Percentiles rank a stretch among this genome's conserved stretches.
Conservation (phyloP, 2,329 filamentous ascomycete genomes). For the Geoglossum cookeanum region DNA sequence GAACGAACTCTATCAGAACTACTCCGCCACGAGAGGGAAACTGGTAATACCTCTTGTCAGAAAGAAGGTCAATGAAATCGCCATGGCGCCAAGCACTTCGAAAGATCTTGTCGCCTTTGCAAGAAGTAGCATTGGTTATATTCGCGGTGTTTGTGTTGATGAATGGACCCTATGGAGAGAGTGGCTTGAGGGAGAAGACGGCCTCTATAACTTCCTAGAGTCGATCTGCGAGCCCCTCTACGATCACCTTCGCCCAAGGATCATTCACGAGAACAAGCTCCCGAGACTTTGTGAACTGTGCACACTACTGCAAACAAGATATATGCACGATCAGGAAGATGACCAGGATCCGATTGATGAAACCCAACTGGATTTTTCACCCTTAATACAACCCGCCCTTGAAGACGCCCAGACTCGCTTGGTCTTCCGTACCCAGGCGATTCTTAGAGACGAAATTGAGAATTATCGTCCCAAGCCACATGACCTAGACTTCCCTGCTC, state of each 20-base stretch:
- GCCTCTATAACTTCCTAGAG: slow-evolving; percentile 46
- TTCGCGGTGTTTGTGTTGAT: slow-evolving; percentile 44
- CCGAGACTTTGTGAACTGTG: slow-evolving; percentile 48
- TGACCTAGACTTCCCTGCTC: slow-evolving; percentile 43
- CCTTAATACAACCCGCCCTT: slow-evolving; percentile 42
- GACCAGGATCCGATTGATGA: slow-evolving; percentile 30
- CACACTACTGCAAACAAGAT: slow-evolving; percentile 44
- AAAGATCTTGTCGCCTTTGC: slow-evolving; percentile 47
- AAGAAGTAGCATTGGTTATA: slow-evolving; percentile 43
- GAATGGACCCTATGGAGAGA: slow-evolving; percentile 49
- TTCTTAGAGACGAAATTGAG: slow-evolving; percentile 48
- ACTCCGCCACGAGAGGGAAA: slow-evolving; percentile 36
- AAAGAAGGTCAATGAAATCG: slow-evolving; percentile 38
- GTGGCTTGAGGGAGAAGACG: slow-evolving; percentile 44
- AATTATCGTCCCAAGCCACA: slow-evolving; percentile 44
- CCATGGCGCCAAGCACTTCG: slow-evolving; percentile 38
- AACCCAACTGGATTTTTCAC: slow-evolving; percentile 40
- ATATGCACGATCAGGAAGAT: slow-evolving; percentile 39
- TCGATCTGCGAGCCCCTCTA: slow-evolving; percentile 48
- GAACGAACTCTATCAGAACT: slow-evolving; percentile 45
- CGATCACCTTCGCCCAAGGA: slow-evolving; percentile 43
- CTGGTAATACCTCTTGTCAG: slow-evolving; percentile 42
- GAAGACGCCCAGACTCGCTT: slow-evolving; percentile 48
- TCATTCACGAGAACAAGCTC: slow-evolving; percentile 47
- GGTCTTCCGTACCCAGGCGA: slow-evolving; percentile 43